phyloP scores from a whole-genome alignment of 371 early-diverging fungal species.

The Lichtheimia ramosa region DNA sequence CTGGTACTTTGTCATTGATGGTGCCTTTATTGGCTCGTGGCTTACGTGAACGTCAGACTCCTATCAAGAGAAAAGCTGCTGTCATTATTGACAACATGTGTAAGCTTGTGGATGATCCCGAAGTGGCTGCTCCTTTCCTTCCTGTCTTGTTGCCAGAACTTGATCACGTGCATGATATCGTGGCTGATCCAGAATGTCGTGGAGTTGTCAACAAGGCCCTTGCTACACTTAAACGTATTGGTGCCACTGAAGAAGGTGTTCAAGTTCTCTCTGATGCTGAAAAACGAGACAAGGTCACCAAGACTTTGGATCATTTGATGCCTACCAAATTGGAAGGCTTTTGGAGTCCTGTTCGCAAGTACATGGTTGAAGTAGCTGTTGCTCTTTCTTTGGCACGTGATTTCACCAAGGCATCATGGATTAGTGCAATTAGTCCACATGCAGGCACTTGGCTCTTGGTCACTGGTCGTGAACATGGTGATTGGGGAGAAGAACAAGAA shows the following conservation, averaged over 20 bases:
- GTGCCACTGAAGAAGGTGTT: slow-evolving; percentile 24
- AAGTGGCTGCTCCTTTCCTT: slow-evolving; percentile 81
- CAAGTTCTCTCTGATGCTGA: slow-evolving; percentile 36
- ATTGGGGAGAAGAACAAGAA: slow-evolving; percentile 11
- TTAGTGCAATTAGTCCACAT: slow-evolving; percentile 44
- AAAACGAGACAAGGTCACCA: slow-evolving; percentile 47
- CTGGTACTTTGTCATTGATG: slow-evolving; percentile 81
- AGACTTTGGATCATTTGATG: slow-evolving; percentile 39
- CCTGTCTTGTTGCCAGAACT: slow-evolving; percentile 79
- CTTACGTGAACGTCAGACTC: slow-evolving; percentile 61
- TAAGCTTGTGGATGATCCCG: slow-evolving; percentile 80
- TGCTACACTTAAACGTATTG: slow-evolving; percentile 42
- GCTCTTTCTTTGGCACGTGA: slow-evolving; percentile 39
- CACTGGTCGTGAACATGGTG: slow-evolving; percentile 10
- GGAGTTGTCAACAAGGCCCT: slow-evolving; percentile 56
- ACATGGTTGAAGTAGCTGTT: slow-evolving; percentile 47
- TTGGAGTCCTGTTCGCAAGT: slow-evolving; percentile 32
- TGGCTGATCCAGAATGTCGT: slow-evolving; percentile 80
- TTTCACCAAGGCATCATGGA: slow-evolving; percentile 43
- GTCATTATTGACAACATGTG: slow-evolving; percentile 87
- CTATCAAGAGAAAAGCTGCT: slow-evolving; percentile 77
- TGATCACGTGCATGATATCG: slow-evolving; percentile 73
- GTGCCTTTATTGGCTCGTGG: slow-evolving; percentile 77
- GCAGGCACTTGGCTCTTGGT: slow-evolving; percentile 17
- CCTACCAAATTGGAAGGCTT: slow-evolving; percentile 32